Evolutionary conservation across 2,329 filamentous ascomycete species (phyloP).

Genomic region (Albifimbria verrucaria): DNA sequence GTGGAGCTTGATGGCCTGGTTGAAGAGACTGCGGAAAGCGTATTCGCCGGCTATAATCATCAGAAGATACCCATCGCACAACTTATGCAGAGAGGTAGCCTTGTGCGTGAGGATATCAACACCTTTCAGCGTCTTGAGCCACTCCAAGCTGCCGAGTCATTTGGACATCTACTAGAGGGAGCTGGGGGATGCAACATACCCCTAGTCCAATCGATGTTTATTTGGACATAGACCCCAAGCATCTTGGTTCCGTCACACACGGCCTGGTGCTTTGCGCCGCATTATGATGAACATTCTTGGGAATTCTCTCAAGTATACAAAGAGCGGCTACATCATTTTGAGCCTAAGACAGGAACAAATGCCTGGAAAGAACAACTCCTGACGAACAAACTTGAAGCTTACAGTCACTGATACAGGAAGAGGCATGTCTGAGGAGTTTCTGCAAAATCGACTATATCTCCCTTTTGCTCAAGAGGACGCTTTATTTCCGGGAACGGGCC

Average conservation of each 20-base stretch:
- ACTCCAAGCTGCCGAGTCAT: too few relatives aligned
- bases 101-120: too few relatives aligned
- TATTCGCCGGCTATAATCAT: conserved; percentile 35
- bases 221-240: too few relatives aligned
- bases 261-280: not conserved
- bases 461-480: conserved; percentile 64
- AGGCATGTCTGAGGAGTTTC: conserved; percentile 62
- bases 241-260: not conserved
- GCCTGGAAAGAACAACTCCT: not conserved
- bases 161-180: too few relatives aligned
- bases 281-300: not conserved
- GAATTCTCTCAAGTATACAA: not conserved
- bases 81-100: too few relatives aligned
- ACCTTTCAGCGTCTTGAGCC: too few relatives aligned
- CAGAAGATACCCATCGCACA: conserved; percentile 2
- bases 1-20: conserved; percentile 30
- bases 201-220: too few relatives aligned
- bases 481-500: conserved; percentile 57
- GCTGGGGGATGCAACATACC: too few relatives aligned
- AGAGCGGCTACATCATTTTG: not conserved
- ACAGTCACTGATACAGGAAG: conserved; percentile 61
- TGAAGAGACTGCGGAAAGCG: conserved; percentile 38
- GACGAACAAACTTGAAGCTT: conserved; percentile 30
- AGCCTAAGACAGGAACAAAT: not conserved
- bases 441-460: conserved; percentile 57